These are phyloP conservation scores for Russula sp. DNA, from an alignment of 768 basidiomycete species.

Conservation along the genomic window DNA sequence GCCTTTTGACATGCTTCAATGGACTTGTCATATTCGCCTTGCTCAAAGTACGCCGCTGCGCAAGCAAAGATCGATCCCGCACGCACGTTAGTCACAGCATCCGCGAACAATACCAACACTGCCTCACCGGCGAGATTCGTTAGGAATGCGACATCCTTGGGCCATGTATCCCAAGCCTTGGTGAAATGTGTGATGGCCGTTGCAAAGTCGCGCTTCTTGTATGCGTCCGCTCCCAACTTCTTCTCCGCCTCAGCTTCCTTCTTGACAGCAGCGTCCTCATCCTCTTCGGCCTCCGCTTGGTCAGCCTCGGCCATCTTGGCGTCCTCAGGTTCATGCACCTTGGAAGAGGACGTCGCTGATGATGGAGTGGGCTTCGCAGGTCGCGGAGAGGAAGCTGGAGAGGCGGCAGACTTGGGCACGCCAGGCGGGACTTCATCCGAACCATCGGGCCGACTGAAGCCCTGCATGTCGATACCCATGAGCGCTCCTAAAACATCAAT, in stretches of 20 bases:
- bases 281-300: constrained; percentile 56
- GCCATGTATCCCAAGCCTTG: constrained; percentile 90
- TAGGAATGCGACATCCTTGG: constrained; percentile 90
- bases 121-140: constrained; percentile 80
- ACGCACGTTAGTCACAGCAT: constrained; percentile 13
- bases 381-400: constrained; percentile 39
- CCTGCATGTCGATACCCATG: constrained; percentile 92
- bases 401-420: constrained; percentile 41
- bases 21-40: constrained; percentile 85
- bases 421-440: constrained; percentile 76
- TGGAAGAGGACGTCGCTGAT: constrained; percentile 37
- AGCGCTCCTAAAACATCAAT: constrained; percentile 89
- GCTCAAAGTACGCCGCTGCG: constrained; percentile 87
- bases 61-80: not conserved
- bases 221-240: constrained; percentile 71
- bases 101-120: not conserved
- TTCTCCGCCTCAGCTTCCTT: constrained; percentile 78
- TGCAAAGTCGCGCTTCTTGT: constrained; percentile 82
- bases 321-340: constrained; percentile 44
- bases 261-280: constrained; percentile 65
- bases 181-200: constrained; percentile 72
- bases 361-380: constrained; percentile 38
- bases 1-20: constrained; percentile 94
- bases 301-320: constrained; percentile 55
- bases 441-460: constrained; percentile 78